Base-by-base conservation (phyloP, 768 basidiomycete genomes). In the Nevesoporus exiguus region DNA sequence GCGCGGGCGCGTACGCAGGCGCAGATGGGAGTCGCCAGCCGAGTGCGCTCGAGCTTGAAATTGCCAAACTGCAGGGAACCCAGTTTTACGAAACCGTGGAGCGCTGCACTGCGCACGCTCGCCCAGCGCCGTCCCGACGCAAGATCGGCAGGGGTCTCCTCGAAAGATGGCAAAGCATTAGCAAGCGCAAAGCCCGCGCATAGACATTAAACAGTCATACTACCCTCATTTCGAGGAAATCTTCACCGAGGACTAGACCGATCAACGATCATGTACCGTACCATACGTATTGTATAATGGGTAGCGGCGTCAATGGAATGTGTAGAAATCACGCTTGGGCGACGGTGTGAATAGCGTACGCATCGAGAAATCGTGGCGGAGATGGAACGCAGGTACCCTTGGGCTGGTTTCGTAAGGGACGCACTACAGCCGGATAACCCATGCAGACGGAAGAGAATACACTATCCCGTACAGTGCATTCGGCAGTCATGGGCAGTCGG, bases 1-100 rank as follows among this genome's bases (percentile, higher is more conserved):
- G 90, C 48, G 86, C 89, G n/a, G 87, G 85, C 21, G 81, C 84
- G 7, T 76, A 76, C 49, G 77, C 83, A 17, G 76, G 67, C 3
- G 36, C 64, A 3, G 71, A 76, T 56, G 84, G 82, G 3, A 64
- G 71, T 3, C 80, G 84, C 51, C 68, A 77, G 60, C 82, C 86
- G 4, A 64, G 69, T 6, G 56, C 62, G 1, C 73, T 80, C 37
- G 85, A 88, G 63, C 70, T 78, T 29, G 75, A 79, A 45, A 60
- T 85, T 14, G 83, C 81, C 14, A 55, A 60, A 10, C 66, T 72
- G 19, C 85, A 87, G 60, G 85, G 85, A 46, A 63, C 66, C 51
- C 52, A 64, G n/a, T 86, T 86, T 73, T 83, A 74, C 57, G 64
- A 76, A 17, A 70, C 59, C 29, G 71, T 83, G 24, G 40, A 27